Evolutionary conservation across 306 rosid genomes (phyloP), one percentile per base, ranked within the genome.

Genomic region (Datisca glomerata): DNA sequence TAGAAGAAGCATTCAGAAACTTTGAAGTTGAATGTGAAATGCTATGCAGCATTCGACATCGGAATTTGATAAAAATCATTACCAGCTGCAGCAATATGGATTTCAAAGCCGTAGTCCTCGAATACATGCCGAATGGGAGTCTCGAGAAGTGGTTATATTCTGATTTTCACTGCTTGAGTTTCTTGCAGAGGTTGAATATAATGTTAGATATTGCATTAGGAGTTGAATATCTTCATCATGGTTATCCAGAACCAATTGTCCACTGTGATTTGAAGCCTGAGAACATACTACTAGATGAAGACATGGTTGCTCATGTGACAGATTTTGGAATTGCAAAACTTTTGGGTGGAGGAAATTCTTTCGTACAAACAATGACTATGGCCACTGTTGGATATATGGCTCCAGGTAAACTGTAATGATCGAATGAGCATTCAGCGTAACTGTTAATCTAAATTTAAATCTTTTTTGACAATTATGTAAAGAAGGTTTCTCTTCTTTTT

Each of bases 331-430:
- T 65, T 35, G 37, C 73, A 5, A 71, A 65, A 24, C 63, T 71
- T 31, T 47, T 66, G 41, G 66, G 62, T 2, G 78, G 52, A 31
- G 72, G 45, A 5, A 27, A 51, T 0, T 57, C 47, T 13, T 12
- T 37, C 20, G 31, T 35, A 0, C 56, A 46, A 13, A 71, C 72
- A 5, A 19, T 43, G 29, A 60, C 72, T n/a, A 18, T 73, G 0
- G 80, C 80, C 2, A 63, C 75, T 6, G 27, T 60, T 29, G 80
- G 75, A 5, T 73, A 68, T 11, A 65, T 73, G 62, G 66, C 75
- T 2, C 75, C 80, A 43, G 72, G 72, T 67, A 24, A 41, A n/a
- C n/a, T n/a, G n/a, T n/a, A n/a, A n/a, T n/a, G n/a, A n/a, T n/a
- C n/a, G n/a, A n/a, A n/a, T n/a, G n/a, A n/a, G n/a, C n/a, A n/a